A percentile compares a stretch with the other conserved stretches of the same genome.
Conservation (phyloP, 176 grass and related monocot species). For the Aegilops longissima region DNA sequence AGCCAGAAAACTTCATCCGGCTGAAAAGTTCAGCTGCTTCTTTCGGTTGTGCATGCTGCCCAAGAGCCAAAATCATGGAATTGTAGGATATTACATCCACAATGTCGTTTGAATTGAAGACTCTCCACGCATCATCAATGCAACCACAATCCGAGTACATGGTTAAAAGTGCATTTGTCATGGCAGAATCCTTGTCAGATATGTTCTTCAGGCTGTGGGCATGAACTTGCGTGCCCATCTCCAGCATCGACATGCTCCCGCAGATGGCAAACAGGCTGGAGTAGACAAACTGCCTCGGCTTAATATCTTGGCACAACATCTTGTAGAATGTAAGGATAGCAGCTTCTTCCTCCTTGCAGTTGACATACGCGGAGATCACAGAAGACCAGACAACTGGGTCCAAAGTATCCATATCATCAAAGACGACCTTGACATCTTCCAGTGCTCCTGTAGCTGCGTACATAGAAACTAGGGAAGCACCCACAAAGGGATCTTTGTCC, state of each 20-base stretch:
- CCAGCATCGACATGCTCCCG: slow-evolving; percentile 21
- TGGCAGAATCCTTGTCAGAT: slow-evolving; percentile 20
- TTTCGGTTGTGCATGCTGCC: slow-evolving; percentile 28
- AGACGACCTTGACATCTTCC: slow-evolving; percentile 14
- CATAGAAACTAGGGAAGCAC: slow-evolving; percentile 29
- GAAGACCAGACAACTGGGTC: slow-evolving; percentile 39
- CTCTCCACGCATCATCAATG: slow-evolving; percentile 40
- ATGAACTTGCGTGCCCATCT: slow-evolving; percentile 39
- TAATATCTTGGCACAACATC: slow-evolving; percentile 40
- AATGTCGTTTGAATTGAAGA: slow-evolving; percentile 31
- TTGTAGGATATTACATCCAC: slow-evolving; percentile 34
- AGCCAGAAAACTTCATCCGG: slow-evolving; percentile 28
- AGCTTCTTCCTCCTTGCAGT: slow-evolving; percentile 18
- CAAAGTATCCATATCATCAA: slow-evolving; percentile 12
- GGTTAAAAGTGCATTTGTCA: slow-evolving; percentile 40
- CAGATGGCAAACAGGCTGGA: slow-evolving; percentile 28
- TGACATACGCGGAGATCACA: slow-evolving; percentile 31
- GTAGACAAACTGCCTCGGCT: slow-evolving; percentile 35
- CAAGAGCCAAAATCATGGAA: slow-evolving; percentile 49
- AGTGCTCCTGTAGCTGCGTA: slow-evolving; percentile 14
- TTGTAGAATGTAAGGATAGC: slow-evolving; percentile 26
- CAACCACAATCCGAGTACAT: slow-evolving; percentile 48
- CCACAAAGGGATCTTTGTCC: slow-evolving; percentile 42
- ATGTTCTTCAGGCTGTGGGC: slow-evolving; percentile 37
- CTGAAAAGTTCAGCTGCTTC: slow-evolving; percentile 29